Conservation (phyloP, 73 alveolate species). For the Diophrys sp. region DNA sequence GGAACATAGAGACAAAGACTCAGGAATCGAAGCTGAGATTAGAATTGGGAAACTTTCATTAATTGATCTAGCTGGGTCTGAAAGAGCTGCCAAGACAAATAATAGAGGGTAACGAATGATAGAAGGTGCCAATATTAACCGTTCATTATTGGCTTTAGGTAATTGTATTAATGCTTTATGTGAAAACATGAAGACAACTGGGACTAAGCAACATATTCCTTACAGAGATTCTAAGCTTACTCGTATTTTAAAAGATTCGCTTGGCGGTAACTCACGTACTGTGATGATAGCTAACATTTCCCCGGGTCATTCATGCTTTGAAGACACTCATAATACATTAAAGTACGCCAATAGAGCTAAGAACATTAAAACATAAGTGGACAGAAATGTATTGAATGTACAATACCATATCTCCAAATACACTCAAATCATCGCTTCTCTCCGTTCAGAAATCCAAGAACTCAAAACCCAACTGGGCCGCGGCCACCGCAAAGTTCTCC, state of each 20-base stretch:
- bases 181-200: slow-evolving; percentile 77
- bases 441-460: slow-evolving; percentile 63
- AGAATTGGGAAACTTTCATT: slow-evolving; percentile 87
- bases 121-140: slow-evolving; percentile 98
- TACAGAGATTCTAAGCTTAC: slow-evolving; percentile 96
- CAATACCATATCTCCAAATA: slow-evolving; percentile 76
- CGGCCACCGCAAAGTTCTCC: slow-evolving; percentile 21
- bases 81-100: slow-evolving; percentile 88
- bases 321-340: slow-evolving; percentile 89
- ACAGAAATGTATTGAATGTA: slow-evolving; percentile 75
- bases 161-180: slow-evolving; percentile 94
- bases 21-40: slow-evolving; percentile 78
- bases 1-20: slow-evolving; percentile 79
- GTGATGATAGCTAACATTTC: slow-evolving; percentile 93
- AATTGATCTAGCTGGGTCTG: slow-evolving; percentile 99
- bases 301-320: slow-evolving; percentile 75
- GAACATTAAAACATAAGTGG: slow-evolving; percentile 87
- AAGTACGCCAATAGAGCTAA: slow-evolving; percentile 96
- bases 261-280: slow-evolving; percentile 95
- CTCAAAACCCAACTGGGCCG: slow-evolving; percentile 53
- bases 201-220: slow-evolving; percentile 78
- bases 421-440: slow-evolving; percentile 70
- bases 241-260: slow-evolving; percentile 90
- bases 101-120: slow-evolving; percentile 90
- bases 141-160: slow-evolving; percentile 91